Percentiles rank a stretch among this genome's conserved stretches.
Conservation (phyloP, 1,139 yeast species). For the Lodderomyces oxycetoniae region DNA sequence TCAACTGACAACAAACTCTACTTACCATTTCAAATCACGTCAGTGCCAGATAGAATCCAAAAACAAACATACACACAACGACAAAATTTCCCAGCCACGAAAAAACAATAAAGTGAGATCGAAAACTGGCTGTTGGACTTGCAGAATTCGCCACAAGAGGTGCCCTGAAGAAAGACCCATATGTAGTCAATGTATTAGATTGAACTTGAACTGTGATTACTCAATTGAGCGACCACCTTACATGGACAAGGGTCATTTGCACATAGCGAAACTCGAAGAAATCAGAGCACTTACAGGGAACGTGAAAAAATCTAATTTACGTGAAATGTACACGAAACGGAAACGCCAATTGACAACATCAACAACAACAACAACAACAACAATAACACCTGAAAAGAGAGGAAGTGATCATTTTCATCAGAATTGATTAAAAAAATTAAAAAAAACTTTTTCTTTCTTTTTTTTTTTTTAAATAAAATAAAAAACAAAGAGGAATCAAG, state of each 20-base stretch:
- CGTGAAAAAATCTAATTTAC: not conserved
- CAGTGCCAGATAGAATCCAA: too few species aligned
- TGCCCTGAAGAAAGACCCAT: slow-evolving; percentile 59
- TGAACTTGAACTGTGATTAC: slow-evolving; percentile 51
- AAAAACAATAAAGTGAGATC: slow-evolving; percentile 20
- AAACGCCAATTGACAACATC: not conserved
- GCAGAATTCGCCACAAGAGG: slow-evolving; percentile 59
- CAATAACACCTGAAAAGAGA: too few species aligned
- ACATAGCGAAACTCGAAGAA: slow-evolving; percentile 43
- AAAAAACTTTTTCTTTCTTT: not conserved
- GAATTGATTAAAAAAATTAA: not conserved
- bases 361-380: not conserved
- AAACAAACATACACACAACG: not conserved
- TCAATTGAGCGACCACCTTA: slow-evolving; percentile 51
- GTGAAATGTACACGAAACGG: not conserved
- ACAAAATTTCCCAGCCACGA: not conserved
- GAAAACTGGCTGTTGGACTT: slow-evolving; percentile 65
- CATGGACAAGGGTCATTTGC: slow-evolving; percentile 40
- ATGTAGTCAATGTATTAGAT: slow-evolving; percentile 51
- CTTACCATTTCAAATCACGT: too few species aligned
- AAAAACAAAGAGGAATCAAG: not conserved
- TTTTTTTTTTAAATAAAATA: not conserved
- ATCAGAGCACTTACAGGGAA: slow-evolving; percentile 27
- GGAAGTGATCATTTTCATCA: too few species aligned
- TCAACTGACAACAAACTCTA: too few species aligned